Evolutionary conservation across 2,329 filamentous ascomycete species (phyloP), one percentile per base, ranked within the genome.

Genomic region (Cladophialophora exuberans): DNA sequence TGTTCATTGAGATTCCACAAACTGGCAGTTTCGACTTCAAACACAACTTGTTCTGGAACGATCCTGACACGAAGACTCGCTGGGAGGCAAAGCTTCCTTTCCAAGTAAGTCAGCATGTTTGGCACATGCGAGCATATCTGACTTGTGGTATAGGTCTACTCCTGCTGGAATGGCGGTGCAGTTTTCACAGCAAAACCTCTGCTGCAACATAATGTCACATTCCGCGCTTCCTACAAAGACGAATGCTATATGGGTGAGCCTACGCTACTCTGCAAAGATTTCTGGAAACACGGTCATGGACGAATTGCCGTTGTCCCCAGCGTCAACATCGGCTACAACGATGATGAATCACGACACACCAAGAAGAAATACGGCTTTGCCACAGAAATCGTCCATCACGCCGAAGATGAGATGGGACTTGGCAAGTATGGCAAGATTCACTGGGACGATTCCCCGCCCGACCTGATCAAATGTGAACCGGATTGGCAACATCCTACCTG

Each of bases 161-260:
- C 81, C 0, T 85, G 83, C 65, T 85, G 83, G 82, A 84, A 84
- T 56, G 83, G 83, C 3, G 79, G 77, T 0, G 72, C 73, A 0
- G 75, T 73, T 0, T 77, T 84, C 47, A 70, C 69, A 0, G 81
- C 79, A 0, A 67, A 70, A 39, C 79, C 80, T 0, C 63, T 84
- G 4, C 54, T 82, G 2, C 66, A 73, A 13, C 61, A 69, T 0
- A 69, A 69, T 6, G 64, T 83, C 2, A 60, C 64, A 3, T 84
- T 84, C 62, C 73, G 82, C 0, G 62, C 60, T 1, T 63, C 67
- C 4, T 57, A 66, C n/a, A 60, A 67, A 3, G 57, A 54, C 1
- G 82, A 84, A 63, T 84, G 82, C 54, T 70, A 65, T 7, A 75
- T 79, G 59, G 81, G 81, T 1, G 82, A 85, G 64, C 79, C 82